Conservation (phyloP, 768 basidiomycete genomes). For the Mycena epipterygia region DNA sequence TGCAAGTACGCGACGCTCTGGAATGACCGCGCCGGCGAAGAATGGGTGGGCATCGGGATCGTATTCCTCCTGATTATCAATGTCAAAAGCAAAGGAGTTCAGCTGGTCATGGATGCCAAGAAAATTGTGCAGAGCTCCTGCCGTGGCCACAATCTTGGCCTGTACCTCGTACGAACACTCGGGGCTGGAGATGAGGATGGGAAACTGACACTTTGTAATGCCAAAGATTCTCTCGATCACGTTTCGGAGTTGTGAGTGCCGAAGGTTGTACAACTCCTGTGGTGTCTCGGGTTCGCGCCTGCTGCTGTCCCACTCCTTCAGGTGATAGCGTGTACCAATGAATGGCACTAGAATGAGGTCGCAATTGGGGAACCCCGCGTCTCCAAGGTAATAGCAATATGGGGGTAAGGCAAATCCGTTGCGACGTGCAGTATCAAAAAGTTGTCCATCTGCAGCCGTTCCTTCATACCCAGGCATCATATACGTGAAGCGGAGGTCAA, state of each 20-base stretch:
- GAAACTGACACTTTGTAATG: constrained; percentile 17
- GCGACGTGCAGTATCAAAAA: constrained; percentile 29
- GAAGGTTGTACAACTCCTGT: constrained; percentile 43
- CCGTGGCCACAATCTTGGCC: constrained; percentile 34
- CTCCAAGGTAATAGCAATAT: constrained; percentile 43
- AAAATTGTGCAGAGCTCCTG: constrained; percentile 40
- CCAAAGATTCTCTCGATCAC: constrained; percentile 12
- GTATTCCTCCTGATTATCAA: neutral
- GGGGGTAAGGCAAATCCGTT: constrained; percentile 18
- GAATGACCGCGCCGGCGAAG: neutral
- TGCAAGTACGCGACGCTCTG: constrained; percentile 1
- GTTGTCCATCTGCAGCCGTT: constrained; percentile 23
- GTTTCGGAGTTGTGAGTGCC: constrained; percentile 35
- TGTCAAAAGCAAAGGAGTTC: neutral
- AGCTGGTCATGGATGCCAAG: constrained; percentile 35
- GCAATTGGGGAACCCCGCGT: constrained; percentile 45
- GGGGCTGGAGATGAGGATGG: constrained; percentile 17
- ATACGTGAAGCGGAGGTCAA: constrained; percentile 31
- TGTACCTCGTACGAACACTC: constrained; percentile 35
- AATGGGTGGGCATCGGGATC: constrained; percentile 15
- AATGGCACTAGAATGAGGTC: constrained; percentile 42
- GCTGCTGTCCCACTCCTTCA: constrained; percentile 44
- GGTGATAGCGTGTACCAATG: constrained; percentile 45
- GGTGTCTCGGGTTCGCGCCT: constrained; percentile 31
- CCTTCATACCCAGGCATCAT: constrained; percentile 24